Evolutionary conservation across 2,329 filamentous ascomycete genomes (phyloP), one percentile per base, ranked within the genome.

Genomic region (Microdochium bolleyi): DNA sequence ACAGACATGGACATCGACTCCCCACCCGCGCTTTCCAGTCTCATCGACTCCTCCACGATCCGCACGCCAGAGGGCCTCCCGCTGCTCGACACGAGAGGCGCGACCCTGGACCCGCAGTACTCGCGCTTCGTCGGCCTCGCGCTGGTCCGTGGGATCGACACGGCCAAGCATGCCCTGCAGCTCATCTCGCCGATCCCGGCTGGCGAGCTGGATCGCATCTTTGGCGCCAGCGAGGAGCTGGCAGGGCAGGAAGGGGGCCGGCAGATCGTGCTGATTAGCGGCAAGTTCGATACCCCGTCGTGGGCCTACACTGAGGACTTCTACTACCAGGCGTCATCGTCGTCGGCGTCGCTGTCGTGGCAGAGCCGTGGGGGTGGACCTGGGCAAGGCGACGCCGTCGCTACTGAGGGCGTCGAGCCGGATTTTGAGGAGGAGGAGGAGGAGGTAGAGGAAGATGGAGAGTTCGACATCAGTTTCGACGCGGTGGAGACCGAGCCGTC

Each of bases 241-340:
- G 76, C 0, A 30, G 27, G 11, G 27, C 27, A 30, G 5, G 27
- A 11, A 30, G 27, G 27, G 11, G 27, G 27, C 27, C 11, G 27
- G 27, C 27, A 74, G 16, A 69, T 88, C 16, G 78, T 88, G 2
- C 72, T 90, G 3, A 77, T 89, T 1, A 78, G 84, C 52, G 87
- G 87, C 2, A 84, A 80, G 58, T 81, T 88, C 52, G 87, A 89
- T 60, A 70, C 79, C 1, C 84, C 86, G 0, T 82, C 75, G 2
- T 89, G 85, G 85, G 83, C 84, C 1, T 88, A 87, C 56, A 80
- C 80, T 0, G 85, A 89, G 62, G 80, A 85, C 34, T 58, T 84
- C 16, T 77, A 82, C 57, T 59, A 66, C 24, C 34, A 53, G 22
- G 25, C 55, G 27, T 30, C 27, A 11, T 11, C 11, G 16, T 22